A percentile compares a stretch with the other conserved stretches of the same genome.
Evolutionary conservation across 305 asterid species (phyloP).

Genomic region (Fraxinus floribunda): DNA sequence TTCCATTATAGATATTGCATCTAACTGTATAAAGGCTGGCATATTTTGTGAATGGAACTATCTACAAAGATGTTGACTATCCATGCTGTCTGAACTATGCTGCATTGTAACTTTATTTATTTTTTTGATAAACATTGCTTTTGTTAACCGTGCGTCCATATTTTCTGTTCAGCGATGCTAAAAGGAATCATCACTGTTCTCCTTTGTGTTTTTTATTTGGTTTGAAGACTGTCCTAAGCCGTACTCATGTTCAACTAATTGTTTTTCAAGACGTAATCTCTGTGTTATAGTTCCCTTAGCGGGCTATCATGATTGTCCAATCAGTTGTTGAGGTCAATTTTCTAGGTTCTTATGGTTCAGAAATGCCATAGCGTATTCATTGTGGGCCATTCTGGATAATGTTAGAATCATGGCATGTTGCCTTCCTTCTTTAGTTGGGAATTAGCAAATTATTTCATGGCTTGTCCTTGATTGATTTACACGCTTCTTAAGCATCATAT

Average conservation of each 20-base stretch:
- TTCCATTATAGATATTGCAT: neutral
- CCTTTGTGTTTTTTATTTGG: neutral
- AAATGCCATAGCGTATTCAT: neutral
- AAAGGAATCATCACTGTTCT: neutral
- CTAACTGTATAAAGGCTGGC: neutral
- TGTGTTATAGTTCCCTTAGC: neutral
- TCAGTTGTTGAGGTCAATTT: neutral
- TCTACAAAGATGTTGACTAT: neutral
- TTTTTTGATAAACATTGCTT: neutral
- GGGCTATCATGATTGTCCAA: neutral
- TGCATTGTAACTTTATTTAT: neutral
- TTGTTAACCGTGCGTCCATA: neutral
- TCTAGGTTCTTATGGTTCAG: neutral
- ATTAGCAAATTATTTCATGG: neutral
- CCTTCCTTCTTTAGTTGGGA: neutral
- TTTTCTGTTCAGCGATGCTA: neutral
- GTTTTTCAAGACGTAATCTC: neutral
- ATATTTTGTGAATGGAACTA: neutral
- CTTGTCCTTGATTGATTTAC: neutral
- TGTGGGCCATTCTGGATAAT: neutral
- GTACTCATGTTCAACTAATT: neutral
- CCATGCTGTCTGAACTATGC: neutral
- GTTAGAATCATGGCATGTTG: neutral
- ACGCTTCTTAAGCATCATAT: neutral
- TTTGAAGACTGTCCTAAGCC: neutral